Conservation (phyloP, 192 early-diverging fungal species). For the Diversispora epigaea region DNA sequence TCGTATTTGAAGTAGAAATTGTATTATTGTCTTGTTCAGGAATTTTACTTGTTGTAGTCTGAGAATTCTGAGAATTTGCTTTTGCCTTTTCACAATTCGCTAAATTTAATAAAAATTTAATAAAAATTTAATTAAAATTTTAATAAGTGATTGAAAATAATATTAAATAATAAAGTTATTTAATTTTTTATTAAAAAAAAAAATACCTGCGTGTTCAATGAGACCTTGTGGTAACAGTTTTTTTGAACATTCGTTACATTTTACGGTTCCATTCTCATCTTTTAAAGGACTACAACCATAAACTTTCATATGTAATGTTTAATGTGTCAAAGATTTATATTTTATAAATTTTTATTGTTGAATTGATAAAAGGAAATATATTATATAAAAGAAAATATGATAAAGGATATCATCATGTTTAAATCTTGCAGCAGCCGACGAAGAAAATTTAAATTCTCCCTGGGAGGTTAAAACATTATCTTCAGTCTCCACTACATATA, state of each 20-base stretch:
- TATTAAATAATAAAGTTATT: not conserved
- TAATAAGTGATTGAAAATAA: not conserved
- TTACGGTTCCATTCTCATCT: conserved; percentile 64
- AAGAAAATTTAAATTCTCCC: not conserved
- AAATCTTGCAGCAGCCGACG: not conserved
- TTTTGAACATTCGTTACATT: conserved; percentile 65
- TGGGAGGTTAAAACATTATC: conserved; percentile 2
- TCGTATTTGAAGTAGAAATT: not conserved
- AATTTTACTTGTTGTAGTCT: not conserved
- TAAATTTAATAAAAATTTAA: not conserved
- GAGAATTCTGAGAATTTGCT: not conserved
- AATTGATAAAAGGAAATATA: not conserved
- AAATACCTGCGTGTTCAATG: conserved; percentile 60
- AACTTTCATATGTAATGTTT: conserved; percentile 43
- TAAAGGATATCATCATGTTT: conserved; percentile 25
- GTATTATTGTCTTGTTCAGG: not conserved
- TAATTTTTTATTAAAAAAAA: not conserved
- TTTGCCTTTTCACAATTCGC: conserved; percentile 7
- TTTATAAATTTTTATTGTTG: not conserved
- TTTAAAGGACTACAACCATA: conserved; percentile 58
- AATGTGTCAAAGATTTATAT: not conserved
- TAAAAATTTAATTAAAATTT: not conserved
- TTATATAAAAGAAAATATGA: not conserved
- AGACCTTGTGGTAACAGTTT: conserved; percentile 63
- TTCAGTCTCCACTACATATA: not conserved